Evolutionary conservation across 805 yeast genomes (phyloP).

Genomic region (Kluyveromyces siamensis): DNA sequence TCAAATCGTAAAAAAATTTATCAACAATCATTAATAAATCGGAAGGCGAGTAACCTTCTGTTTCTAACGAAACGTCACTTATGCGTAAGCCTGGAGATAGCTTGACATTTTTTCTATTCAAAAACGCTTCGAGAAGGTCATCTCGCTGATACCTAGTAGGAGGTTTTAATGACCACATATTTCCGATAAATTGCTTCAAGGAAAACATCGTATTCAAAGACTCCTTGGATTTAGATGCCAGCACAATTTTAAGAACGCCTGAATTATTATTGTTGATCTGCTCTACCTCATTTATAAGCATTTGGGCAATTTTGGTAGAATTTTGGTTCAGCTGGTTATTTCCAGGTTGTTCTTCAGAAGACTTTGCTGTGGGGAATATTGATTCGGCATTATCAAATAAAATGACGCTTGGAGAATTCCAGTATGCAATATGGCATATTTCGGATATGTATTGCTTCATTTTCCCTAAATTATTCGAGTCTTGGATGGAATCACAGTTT

Average conservation of each 20-base stretch:
- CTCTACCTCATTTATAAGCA: conserved; percentile 40
- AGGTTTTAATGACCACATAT: conserved; percentile 47
- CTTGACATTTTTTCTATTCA: conserved; percentile 25
- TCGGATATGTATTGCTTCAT: conserved; percentile 37
- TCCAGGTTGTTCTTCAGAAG: conserved; percentile 42
- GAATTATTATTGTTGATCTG: conserved; percentile 23
- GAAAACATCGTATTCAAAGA: conserved; percentile 51
- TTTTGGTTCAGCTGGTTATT: conserved; percentile 32
- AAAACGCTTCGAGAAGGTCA: conserved; percentile 36
- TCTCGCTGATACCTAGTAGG: conserved; percentile 61
- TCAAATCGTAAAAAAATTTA: conserved; percentile 51
- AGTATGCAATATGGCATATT: conserved; percentile 41
- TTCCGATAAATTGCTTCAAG: conserved; percentile 64
- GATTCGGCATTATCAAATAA: conserved; percentile 73
- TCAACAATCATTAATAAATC: conserved; percentile 69
- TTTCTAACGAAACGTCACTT: conserved; percentile 51
- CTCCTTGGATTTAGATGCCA: conserved; percentile 58
- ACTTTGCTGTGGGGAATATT: conserved; percentile 41
- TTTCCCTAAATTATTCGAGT: conserved; percentile 21
- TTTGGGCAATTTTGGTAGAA: conserved; percentile 59
- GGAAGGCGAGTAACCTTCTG: conserved; percentile 85
- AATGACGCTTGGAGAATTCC: conserved; percentile 73
- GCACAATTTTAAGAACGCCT: conserved; percentile 46
- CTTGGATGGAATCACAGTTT: conserved; percentile 41
- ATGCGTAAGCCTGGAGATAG: conserved; percentile 36